Percentiles rank a stretch among this genome's conserved stretches.
phyloP scores from a whole-genome alignment of 306 rosid genomes.

The Trifolium repens region DNA sequence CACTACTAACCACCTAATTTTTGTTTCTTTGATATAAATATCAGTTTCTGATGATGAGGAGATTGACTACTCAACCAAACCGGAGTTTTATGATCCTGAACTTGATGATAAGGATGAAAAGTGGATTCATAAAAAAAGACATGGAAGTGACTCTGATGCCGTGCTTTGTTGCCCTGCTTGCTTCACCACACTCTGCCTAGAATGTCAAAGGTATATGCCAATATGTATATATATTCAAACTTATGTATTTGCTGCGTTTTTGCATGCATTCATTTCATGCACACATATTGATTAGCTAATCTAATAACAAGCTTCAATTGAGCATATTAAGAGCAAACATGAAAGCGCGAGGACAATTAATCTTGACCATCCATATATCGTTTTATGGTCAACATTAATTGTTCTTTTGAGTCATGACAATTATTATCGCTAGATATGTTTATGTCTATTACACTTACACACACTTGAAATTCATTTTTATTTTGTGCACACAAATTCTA shows the following conservation, averaged over 20 bases:
- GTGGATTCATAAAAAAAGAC: slow-evolving; percentile 73
- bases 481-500: neutral
- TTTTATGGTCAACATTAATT: neutral
- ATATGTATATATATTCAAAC: slow-evolving; percentile 7
- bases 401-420: neutral
- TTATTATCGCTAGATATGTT: neutral
- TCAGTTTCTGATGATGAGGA: slow-evolving; percentile 85
- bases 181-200: slow-evolving; percentile 80
- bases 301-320: no score
- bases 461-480: neutral
- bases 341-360: neutral
- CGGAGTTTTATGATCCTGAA: slow-evolving; percentile 75
- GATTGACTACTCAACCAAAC: slow-evolving; percentile 80
- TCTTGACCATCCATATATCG: neutral
- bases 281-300: neutral
- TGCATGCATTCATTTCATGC: neutral
- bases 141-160: slow-evolving; percentile 64
- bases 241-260: neutral
- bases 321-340: neutral
- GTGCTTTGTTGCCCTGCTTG: slow-evolving; percentile 90
- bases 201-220: slow-evolving; percentile 72
- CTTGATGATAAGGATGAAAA: slow-evolving; percentile 70
- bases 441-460: no score
- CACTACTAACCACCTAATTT: slow-evolving; percentile 10
- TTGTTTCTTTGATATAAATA: slow-evolving; percentile 34